phyloP scores from a whole-genome alignment of 192 early-diverging fungal species.

The Gonapodya prolifera region DNA sequence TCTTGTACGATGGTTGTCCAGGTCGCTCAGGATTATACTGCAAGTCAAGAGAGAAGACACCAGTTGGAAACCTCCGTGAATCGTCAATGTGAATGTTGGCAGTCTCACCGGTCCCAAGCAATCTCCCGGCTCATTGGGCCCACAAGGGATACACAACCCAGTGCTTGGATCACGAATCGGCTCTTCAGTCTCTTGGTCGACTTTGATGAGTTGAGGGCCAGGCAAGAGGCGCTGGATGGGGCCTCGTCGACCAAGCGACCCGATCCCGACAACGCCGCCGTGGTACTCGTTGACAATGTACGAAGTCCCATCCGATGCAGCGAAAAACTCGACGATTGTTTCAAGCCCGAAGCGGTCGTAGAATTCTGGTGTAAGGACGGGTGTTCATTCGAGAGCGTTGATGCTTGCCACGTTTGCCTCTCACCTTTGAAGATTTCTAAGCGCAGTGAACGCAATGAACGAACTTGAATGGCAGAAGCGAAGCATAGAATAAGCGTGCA shows the following conservation, averaged over 20 bases:
- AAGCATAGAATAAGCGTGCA: no score
- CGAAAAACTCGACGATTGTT: background rate
- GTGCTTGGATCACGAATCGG: background rate
- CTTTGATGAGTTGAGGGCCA: background rate
- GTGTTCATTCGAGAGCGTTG: background rate
- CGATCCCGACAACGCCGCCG: constrained; percentile 1
- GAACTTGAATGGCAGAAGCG: no score
- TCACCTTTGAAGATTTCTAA: background rate
- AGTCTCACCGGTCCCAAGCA: background rate
- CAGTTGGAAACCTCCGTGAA: background rate
- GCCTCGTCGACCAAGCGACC: background rate
- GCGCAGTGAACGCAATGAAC: no score
- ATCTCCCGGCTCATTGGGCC: background rate
- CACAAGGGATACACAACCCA: background rate
- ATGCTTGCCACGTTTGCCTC: background rate
- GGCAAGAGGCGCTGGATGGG: background rate
- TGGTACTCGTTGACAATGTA: background rate
- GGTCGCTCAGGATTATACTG: background rate
- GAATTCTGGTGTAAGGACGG: background rate
- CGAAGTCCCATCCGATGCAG: constrained; percentile 2
- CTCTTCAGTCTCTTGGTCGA: background rate
- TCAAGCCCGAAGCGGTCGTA: background rate
- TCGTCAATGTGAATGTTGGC: background rate
- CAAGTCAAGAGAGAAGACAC: background rate
- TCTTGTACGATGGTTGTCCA: background rate